Percentiles rank a stretch among this genome's conserved stretches.
These are phyloP conservation scores for Aspergillus flavus DNA, from an alignment of 2,329 filamentous ascomycete genomes.

Conservation along the genomic window DNA sequence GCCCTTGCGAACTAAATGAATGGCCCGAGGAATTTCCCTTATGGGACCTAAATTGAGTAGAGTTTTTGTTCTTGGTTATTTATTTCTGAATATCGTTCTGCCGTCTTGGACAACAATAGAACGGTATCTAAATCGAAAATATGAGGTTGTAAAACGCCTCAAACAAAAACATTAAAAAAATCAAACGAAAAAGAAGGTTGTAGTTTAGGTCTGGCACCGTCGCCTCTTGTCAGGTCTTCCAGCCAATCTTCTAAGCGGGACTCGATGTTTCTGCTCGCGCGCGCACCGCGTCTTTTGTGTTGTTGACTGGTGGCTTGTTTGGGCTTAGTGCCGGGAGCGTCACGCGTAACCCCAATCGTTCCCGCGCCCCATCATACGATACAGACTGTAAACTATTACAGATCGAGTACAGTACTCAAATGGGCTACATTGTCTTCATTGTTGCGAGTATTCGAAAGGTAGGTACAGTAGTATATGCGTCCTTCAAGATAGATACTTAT, in stretches of 20 bases:
- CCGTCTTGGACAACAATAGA: neutral
- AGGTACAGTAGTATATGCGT: neutral
- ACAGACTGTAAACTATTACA: constrained; percentile 6
- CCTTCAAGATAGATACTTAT: neutral
- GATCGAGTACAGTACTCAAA: neutral
- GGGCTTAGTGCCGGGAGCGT: constrained; percentile 30
- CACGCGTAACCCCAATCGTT: constrained; percentile 27
- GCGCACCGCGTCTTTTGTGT: constrained; percentile 35
- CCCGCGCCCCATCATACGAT: constrained; percentile 19
- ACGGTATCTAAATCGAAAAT: constrained; percentile 2
- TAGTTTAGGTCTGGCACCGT: constrained; percentile 10
- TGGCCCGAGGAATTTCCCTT: constrained; percentile 26
- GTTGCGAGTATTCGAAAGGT: neutral
- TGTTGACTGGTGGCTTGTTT: constrained; percentile 26
- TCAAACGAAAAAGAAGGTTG: constrained; percentile 12
- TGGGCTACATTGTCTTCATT: neutral
- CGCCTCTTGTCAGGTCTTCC: constrained; percentile 10
- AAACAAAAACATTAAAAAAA: neutral
- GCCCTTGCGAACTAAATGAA: constrained; percentile 21
- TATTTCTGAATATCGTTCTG: neutral
- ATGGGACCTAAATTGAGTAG: constrained; percentile 14
- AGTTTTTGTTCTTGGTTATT: constrained; percentile 12
- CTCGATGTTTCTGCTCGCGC: constrained; percentile 25
- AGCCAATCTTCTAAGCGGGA: constrained; percentile 21
- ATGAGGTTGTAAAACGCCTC: constrained; percentile 3